Conservation (phyloP, 768 basidiomycete species). For the Termitomyces sp. region DNA sequence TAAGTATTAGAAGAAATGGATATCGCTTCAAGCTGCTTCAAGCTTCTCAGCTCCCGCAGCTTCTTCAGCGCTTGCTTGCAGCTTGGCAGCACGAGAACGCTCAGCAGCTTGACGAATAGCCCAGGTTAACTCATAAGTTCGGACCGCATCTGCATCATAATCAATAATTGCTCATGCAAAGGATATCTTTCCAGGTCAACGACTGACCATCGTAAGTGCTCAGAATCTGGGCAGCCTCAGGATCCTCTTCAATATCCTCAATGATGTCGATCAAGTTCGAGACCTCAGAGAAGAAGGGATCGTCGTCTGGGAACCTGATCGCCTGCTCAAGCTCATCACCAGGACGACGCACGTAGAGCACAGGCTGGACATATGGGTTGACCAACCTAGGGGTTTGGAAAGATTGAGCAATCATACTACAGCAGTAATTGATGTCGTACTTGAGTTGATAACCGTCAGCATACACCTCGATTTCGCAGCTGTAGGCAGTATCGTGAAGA, state of each 20-base stretch:
- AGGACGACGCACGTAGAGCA: constrained; percentile 81
- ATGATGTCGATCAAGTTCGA: constrained; percentile 88
- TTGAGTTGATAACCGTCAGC: constrained; percentile 91
- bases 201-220: constrained; percentile 76
- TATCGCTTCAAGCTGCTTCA: background rate
- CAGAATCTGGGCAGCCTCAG: constrained; percentile 76
- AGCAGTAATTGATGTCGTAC: constrained; percentile 34
- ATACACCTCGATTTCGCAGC: constrained; percentile 91
- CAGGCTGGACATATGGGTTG: constrained; percentile 92
- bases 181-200: background rate
- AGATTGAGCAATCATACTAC: constrained; percentile 4
- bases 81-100: constrained; percentile 49
- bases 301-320: constrained; percentile 74
- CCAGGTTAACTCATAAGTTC: constrained; percentile 91
- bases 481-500: constrained; percentile 90
- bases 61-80: constrained; percentile 31
- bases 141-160: constrained; percentile 62
- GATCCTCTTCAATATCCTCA: constrained; percentile 86
- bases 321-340: constrained; percentile 76
- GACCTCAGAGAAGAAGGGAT: constrained; percentile 92
- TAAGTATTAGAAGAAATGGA: background rate
- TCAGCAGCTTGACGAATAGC: constrained; percentile 84
- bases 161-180: constrained; percentile 5
- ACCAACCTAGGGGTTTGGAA: constrained; percentile 50
- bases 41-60: constrained; percentile 21